Evolutionary conservation across 2,329 filamentous ascomycete genomes (phyloP).

Genomic region (Talaromyces albobiverticillius): DNA sequence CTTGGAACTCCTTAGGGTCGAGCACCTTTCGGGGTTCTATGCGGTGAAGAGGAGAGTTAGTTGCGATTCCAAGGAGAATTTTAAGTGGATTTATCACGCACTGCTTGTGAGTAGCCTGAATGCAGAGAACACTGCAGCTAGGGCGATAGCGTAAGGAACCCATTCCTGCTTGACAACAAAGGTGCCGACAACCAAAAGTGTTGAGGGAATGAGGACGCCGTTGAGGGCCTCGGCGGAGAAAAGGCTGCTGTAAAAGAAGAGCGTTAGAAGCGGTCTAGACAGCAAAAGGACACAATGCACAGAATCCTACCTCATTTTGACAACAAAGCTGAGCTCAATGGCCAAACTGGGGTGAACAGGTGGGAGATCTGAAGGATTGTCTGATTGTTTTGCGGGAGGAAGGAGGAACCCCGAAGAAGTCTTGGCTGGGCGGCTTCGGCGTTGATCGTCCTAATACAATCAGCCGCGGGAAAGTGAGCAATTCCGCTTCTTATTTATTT

Average conservation of each 20-base stretch:
- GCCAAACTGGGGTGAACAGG: not conserved
- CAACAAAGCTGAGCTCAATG: too few relatives aligned
- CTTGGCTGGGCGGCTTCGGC: not conserved
- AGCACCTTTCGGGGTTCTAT: conserved; percentile 76
- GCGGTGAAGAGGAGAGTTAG: conserved; percentile 11
- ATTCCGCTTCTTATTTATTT: too few relatives aligned
- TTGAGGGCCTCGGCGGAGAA: conserved; percentile 60
- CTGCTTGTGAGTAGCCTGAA: conserved; percentile 70
- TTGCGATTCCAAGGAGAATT: conserved; percentile 12
- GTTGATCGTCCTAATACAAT: too few relatives aligned
- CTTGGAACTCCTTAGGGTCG: conserved; percentile 82
- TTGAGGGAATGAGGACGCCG: conserved; percentile 80
- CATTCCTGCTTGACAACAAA: conserved; percentile 77
- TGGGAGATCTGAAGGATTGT: not conserved
- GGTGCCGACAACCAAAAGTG: conserved; percentile 71
- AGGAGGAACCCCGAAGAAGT: too few relatives aligned
- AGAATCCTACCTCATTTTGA: conserved; percentile 20
- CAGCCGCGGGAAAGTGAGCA: too few relatives aligned
- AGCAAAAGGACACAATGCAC: too few relatives aligned
- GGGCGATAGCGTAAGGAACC: conserved; percentile 65
- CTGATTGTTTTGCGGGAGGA: not conserved
- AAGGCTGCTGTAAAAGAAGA: conserved; percentile 14
- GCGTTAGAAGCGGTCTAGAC: not conserved
- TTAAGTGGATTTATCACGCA: conserved; percentile 48
- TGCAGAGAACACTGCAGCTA: conserved; percentile 64